Evolutionary conservation across 768 basidiomycete genomes (phyloP).

Genomic region (Lactarius deliciosus): DNA sequence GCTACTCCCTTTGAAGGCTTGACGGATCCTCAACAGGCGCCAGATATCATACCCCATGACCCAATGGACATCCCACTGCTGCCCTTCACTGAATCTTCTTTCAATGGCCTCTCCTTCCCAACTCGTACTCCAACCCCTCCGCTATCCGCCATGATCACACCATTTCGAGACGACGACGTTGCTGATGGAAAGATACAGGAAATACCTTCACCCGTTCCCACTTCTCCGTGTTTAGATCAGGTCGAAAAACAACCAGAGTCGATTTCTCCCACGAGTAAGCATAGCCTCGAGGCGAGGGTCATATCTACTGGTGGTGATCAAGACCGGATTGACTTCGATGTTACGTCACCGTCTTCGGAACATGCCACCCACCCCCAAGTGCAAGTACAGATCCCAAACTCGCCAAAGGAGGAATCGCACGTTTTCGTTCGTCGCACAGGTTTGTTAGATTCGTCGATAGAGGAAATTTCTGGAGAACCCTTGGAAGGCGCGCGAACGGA

Average conservation of each 20-base stretch:
- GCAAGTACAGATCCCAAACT: background rate
- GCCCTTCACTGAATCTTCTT: constrained; percentile 2
- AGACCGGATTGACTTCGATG: background rate
- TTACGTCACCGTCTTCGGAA: background rate
- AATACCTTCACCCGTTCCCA: background rate
- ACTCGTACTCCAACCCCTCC: constrained; percentile 26
- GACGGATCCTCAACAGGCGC: background rate
- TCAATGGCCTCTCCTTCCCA: constrained; percentile 17
- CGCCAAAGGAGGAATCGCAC: constrained; percentile 5
- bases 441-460: constrained; percentile 11
- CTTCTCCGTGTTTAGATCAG: constrained; percentile 4
- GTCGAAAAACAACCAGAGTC: background rate
- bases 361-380: background rate
- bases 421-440: constrained; percentile 15
- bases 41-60: constrained; percentile 6
- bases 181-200: constrained; percentile 1
- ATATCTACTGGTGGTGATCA: constrained; percentile 4
- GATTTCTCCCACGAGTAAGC: background rate
- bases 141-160: constrained; percentile 23
- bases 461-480: background rate
- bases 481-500: background rate
- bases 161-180: constrained; percentile 14
- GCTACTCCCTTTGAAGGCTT: background rate
- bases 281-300: background rate
- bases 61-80: constrained; percentile 6